Base-by-base conservation (phyloP, 768 basidiomycete genomes). In the Pisolithus tinctorius region DNA sequence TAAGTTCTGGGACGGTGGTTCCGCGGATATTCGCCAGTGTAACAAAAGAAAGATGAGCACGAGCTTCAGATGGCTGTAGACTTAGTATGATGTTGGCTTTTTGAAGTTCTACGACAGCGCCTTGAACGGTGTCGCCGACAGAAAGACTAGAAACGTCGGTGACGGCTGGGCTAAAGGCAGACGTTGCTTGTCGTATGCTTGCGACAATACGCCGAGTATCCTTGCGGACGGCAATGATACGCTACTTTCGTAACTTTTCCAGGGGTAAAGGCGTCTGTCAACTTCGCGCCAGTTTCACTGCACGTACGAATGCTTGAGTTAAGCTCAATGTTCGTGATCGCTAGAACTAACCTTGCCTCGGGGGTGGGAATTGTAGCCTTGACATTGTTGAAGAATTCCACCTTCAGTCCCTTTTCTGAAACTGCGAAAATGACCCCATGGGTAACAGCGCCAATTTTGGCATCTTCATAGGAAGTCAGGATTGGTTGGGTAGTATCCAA, bases 351-450 rank as follows among this genome's bases (percentile, higher is more conserved):
- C 91, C 86, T 88, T 10, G 86, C 82, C 73, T 98, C 96, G 47
- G 77, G 81, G 8, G 77, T 68, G 4, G 93, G 88, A 2, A 99
- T 78, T 39, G 85, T 72, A 1, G 89, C 96, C 60, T 88, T 86
- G 51, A 94, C 57, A 49, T 88, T 87, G 55, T 93, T 94, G 64
- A 86, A 99, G 58, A 96, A 89, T 62, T 96, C 93, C 27, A 97
- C 83, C 57, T 92, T 71, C 43, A 94, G 70, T 54, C 83, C 76
- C 62, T 86, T 93, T 14, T 90, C 87, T 31, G 82, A 72, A n/a
- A 89, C 74, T 64, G 84, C 89, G 73, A 84, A 86, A 44, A 99
- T 76, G 3, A 91, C 88, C 2, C 84, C 94, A 63, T 93, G 82
- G 0, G 87, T 79, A 25, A 95, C 71, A 36, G 79, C 62, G 4